Base-by-base conservation (phyloP, 257 asterid species). In the Nicotiana benthamiana region DNA sequence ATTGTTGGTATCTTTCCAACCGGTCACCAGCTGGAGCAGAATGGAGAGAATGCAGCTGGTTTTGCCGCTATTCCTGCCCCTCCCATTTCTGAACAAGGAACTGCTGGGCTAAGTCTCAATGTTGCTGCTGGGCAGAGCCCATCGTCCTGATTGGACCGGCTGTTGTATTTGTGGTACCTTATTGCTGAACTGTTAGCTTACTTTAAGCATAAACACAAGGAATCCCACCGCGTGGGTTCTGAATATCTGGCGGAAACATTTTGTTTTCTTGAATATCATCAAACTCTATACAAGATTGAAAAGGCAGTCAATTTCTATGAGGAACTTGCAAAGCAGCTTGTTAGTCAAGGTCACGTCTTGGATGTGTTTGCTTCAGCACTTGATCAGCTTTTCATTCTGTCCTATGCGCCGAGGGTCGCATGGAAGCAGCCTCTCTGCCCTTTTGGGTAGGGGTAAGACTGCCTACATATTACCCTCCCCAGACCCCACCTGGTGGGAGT, bases 381-480 rank as follows among this genome's bases (percentile, higher is more conserved):
- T 65, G 99, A 96, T 88, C 99, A 96, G 99, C 98, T 95, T 80
- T 85, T n/a, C n/a, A n/a, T n/a, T n/a, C n/a, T n/a, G n/a, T n/a
- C n/a, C n/a, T n/a, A n/a, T n/a, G n/a, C n/a, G n/a, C n/a, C n/a
- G n/a, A n/a, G n/a, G n/a, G n/a, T n/a, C n/a, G n/a, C n/a, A n/a
- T n/a, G n/a, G n/a, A n/a, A n/a, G n/a, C n/a, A n/a, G n/a, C n/a
- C n/a, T n/a, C n/a, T n/a, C n/a, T n/a, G n/a, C n/a, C n/a, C n/a
- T n/a, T n/a, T n/a, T n/a, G n/a, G n/a, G n/a, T n/a, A n/a, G n/a
- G n/a, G n/a, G n/a, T n/a, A n/a, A n/a, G n/a, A n/a, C n/a, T n/a
- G n/a, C n/a, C n/a, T n/a, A n/a, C n/a, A n/a, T n/a, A n/a, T n/a
- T n/a, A n/a, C n/a, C n/a, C n/a, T n/a, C n/a, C n/a, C n/a, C n/a